Conservation (phyloP, 2,329 filamentous ascomycete species). For the Elsinoe perseae region DNA sequence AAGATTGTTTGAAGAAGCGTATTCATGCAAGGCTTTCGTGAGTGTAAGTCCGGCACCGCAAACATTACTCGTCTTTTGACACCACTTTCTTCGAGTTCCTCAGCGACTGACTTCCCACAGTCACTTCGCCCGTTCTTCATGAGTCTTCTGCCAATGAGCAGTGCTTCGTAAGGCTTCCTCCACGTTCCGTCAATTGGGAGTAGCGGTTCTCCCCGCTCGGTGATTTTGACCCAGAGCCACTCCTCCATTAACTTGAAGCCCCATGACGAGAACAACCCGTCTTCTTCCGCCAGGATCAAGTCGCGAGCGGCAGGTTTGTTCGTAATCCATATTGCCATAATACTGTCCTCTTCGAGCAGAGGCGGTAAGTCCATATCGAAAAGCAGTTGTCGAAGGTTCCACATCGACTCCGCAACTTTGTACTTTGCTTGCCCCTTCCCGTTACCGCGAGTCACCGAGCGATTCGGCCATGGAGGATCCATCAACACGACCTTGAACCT, state of each 20-base stretch:
- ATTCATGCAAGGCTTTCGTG: constrained; percentile 67
- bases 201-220: constrained; percentile 56
- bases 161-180: constrained; percentile 69
- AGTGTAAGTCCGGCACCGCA: constrained; percentile 68
- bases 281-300: constrained; percentile 43
- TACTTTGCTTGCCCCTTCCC: constrained; percentile 15
- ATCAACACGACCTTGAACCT: constrained; percentile 61
- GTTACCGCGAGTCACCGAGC: constrained; percentile 53
- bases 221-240: constrained; percentile 75
- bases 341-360: constrained; percentile 46
- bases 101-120: neutral
- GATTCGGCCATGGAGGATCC: constrained; percentile 77
- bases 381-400: constrained; percentile 40
- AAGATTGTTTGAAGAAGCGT: constrained; percentile 51
- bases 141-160: constrained; percentile 51
- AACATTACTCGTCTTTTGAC: constrained; percentile 52
- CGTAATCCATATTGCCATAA: constrained; percentile 70
- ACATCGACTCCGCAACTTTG: constrained; percentile 15
- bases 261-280: constrained; percentile 59
- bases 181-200: constrained; percentile 52
- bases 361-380: constrained; percentile 42
- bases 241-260: constrained; percentile 58
- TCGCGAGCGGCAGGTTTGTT: constrained; percentile 56
- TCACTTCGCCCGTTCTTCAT: constrained; percentile 17
- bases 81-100: neutral